Conservation (phyloP, 306 rosid genomes). For the Ziziphus jujuba region DNA sequence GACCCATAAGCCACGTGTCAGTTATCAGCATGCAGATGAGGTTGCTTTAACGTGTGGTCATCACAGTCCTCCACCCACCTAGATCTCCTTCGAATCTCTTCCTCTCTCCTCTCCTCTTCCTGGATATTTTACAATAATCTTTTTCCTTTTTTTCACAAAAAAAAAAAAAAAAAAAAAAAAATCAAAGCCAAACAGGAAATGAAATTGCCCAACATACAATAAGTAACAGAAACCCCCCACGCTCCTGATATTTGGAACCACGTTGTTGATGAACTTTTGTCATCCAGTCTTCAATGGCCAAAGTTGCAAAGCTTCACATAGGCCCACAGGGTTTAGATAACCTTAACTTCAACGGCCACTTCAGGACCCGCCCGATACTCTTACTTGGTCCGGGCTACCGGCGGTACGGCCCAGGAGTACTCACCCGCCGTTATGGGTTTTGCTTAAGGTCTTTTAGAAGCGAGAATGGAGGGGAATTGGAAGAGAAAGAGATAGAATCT, state of each 20-base stretch:
- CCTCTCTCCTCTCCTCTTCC: not conserved
- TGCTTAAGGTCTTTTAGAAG: constrained; percentile 53
- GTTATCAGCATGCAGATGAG: constrained; percentile 36
- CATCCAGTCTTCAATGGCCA: constrained; percentile 37
- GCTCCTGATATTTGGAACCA: not conserved
- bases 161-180: no score
- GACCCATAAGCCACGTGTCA: constrained; percentile 63
- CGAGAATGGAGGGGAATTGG: constrained; percentile 54
- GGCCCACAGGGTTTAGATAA: constrained; percentile 49
- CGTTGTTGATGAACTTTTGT: not conserved
- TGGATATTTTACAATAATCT: constrained; percentile 29
- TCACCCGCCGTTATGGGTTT: constrained; percentile 41
- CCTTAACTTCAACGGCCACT: constrained; percentile 27
- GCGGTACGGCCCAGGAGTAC: constrained; percentile 26
- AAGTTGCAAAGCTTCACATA: constrained; percentile 50
- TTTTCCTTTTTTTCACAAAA: no score
- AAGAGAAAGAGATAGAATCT: constrained; percentile 37
- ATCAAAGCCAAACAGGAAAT: no score
- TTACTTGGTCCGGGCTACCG: constrained; percentile 38
- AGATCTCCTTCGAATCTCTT: constrained; percentile 23
- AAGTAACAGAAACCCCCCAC: not conserved
- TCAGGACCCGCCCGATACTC: constrained; percentile 27
- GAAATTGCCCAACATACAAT: not conserved
- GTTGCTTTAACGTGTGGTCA: constrained; percentile 88
- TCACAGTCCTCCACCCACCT: constrained; percentile 52